Conservation (phyloP, 202 grass and related monocot species). For the Schoenoplectus tabernaemontani region DNA sequence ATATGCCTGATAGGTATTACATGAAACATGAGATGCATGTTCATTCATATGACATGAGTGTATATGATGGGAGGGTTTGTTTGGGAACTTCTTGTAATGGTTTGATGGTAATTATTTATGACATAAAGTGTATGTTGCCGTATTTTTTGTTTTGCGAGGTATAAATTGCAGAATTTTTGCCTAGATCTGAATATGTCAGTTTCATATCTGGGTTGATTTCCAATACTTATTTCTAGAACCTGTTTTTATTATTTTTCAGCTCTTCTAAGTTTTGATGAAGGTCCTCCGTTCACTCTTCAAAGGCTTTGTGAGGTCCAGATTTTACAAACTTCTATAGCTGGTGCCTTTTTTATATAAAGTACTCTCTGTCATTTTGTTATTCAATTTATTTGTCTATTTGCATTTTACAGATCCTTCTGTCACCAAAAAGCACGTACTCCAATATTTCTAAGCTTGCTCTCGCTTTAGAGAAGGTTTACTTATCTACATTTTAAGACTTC, state of each 20-base stretch:
- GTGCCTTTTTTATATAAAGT: neutral
- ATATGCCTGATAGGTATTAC: neutral
- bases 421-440: constrained; percentile 84
- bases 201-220: neutral
- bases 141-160: neutral
- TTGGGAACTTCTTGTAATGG: neutral
- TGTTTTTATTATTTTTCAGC: constrained; percentile 38
- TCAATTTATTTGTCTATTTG: constrained; percentile 26
- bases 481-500: neutral
- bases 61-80: neutral
- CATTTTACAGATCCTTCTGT: constrained; percentile 65
- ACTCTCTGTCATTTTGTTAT: neutral
- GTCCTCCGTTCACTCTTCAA: constrained; percentile 94
- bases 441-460: constrained; percentile 69
- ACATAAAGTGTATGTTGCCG: neutral
- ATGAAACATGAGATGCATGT: neutral
- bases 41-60: neutral
- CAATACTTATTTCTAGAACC: constrained; percentile 21
- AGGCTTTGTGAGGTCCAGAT: constrained; percentile 84
- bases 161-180: neutral
- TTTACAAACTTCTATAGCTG: neutral
- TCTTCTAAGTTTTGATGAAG: constrained; percentile 71
- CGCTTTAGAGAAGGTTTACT: constrained; percentile 91
- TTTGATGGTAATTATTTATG: neutral
- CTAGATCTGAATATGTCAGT: neutral